Evolutionary conservation across 2,329 filamentous ascomycete genomes (phyloP).

Genomic region (Claviceps spartinae): DNA sequence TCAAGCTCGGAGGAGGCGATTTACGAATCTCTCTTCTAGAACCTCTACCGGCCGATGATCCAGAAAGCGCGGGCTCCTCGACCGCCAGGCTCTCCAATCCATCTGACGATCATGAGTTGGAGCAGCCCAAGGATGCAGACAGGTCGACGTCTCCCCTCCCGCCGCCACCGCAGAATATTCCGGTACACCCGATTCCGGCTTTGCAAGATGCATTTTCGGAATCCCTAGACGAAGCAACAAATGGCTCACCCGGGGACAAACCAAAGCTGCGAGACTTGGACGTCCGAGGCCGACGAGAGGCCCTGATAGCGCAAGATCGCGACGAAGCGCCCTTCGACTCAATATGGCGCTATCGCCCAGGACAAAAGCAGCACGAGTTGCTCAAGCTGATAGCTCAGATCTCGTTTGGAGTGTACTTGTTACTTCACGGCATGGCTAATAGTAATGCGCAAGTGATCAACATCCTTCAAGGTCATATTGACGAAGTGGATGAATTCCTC

Average conservation of each 20-base stretch:
- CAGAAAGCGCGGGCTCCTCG: neutral
- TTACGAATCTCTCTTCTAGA: slow-evolving; percentile 19
- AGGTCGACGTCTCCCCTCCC: slow-evolving; percentile 8
- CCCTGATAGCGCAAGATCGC: slow-evolving; percentile 52
- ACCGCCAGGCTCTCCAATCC: neutral
- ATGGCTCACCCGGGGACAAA: slow-evolving; percentile 29
- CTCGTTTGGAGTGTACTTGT: slow-evolving; percentile 79
- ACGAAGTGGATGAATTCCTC: slow-evolving; percentile 85
- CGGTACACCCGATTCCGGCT: slow-evolving; percentile 53
- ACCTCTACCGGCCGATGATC: slow-evolving; percentile 9
- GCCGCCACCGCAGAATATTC: slow-evolving; percentile 12
- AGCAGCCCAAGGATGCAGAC: neutral
- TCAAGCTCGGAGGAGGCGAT: slow-evolving; percentile 15
- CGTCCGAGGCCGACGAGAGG: slow-evolving; percentile 49
- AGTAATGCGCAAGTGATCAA: slow-evolving; percentile 77
- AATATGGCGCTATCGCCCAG: slow-evolving; percentile 61
- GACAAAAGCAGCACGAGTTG: slow-evolving; percentile 72
- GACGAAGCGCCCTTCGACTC: slow-evolving; percentile 59
- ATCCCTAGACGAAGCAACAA: slow-evolving; percentile 59
- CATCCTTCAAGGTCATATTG: slow-evolving; percentile 83
- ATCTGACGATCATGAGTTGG: neutral
- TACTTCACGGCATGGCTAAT: slow-evolving; percentile 75
- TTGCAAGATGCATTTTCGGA: slow-evolving; percentile 78
- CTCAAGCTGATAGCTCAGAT: slow-evolving; percentile 87
- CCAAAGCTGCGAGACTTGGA: slow-evolving; percentile 40